Percentiles rank a stretch among this genome's conserved stretches.
Conservation (phyloP, 306 rosid species). For the Glycine soja region DNA sequence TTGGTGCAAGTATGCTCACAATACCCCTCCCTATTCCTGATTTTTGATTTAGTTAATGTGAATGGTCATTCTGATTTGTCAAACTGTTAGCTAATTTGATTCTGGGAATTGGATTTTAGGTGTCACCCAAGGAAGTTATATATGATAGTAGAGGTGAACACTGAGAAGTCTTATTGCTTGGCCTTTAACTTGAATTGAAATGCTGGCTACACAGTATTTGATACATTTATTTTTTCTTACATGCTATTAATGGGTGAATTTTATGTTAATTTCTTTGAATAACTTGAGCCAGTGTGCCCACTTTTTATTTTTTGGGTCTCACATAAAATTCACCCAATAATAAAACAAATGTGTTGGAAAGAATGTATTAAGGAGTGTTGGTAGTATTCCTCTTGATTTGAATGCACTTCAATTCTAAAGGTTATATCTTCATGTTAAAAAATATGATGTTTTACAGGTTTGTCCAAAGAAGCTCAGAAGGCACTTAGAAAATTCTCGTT, state of each 20-base stretch:
- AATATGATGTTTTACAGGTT: slow-evolving; percentile 58
- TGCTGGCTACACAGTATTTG: neutral
- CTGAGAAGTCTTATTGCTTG: slow-evolving; percentile 26
- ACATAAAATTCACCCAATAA: slow-evolving; percentile 4
- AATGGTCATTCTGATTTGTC: slow-evolving; percentile 29
- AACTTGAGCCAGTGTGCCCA: neutral
- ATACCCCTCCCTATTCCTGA: slow-evolving; percentile 21
- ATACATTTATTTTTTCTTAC: neutral
- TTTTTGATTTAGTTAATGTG: slow-evolving; percentile 33
- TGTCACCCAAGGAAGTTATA: slow-evolving; percentile 89
- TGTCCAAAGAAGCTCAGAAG: slow-evolving; percentile 80
- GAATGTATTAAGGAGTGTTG: neutral
- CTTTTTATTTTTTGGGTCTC: neutral
- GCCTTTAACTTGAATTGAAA: slow-evolving; percentile 31
- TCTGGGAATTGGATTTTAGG: slow-evolving; percentile 62
- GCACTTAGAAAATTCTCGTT: slow-evolving; percentile 80
- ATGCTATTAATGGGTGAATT: neutral
- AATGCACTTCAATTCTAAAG: slow-evolving; percentile 34
- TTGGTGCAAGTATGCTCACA: slow-evolving; percentile 80
- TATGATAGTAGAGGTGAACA: slow-evolving; percentile 78
- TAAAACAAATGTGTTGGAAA: slow-evolving; percentile 1
- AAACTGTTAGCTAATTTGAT: slow-evolving; percentile 41
- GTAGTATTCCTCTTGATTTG: slow-evolving; percentile 19
- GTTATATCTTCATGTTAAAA: slow-evolving; percentile 28
- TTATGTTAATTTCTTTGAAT: neutral